Percentiles rank a stretch among this genome's conserved stretches.
phyloP scores from a whole-genome alignment of 148 eudicot species.

The Nepenthes mirabilis region DNA sequence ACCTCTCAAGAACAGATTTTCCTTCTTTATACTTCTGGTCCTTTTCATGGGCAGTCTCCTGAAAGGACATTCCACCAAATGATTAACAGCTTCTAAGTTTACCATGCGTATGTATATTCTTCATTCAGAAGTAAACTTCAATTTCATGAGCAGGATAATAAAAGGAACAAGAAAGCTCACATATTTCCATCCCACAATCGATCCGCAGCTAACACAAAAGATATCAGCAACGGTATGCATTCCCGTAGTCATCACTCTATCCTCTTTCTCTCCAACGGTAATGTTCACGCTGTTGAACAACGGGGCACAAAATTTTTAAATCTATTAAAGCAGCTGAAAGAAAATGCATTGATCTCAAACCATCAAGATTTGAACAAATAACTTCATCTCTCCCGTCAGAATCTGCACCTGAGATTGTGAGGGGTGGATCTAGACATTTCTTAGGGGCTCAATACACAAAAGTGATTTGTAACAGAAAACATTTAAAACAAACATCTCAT shows the following conservation, averaged over 20 bases:
- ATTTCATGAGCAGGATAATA: not conserved
- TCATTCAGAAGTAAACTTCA: not conserved
- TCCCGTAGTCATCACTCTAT: constrained; percentile 89
- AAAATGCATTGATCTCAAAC: not conserved
- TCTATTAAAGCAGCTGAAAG: not conserved
- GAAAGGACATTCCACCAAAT: constrained; percentile 22
- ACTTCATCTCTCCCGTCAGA: too few species aligned
- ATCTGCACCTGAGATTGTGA: too few species aligned
- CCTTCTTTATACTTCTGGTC: constrained; percentile 96
- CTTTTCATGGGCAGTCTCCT: constrained; percentile 91
- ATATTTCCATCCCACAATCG: constrained; percentile 86
- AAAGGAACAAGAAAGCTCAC: constrained; percentile 32
- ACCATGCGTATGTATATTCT: too few species aligned
- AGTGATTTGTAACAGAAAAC: too few species aligned
- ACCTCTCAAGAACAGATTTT: constrained; percentile 95
- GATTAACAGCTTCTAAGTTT: constrained; percentile 2
- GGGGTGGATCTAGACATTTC: too few species aligned
- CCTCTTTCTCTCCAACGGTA: constrained; percentile 57
- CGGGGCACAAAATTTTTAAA: not conserved
- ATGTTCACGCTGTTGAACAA: constrained; percentile 57
- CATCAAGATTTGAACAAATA: not conserved
- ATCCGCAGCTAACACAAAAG: constrained; percentile 85
- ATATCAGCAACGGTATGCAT: constrained; percentile 80
- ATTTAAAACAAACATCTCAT: too few species aligned
- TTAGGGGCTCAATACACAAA: too few species aligned